Conservation (phyloP, 345 rosid species). For the Sonneratia caseolaris region DNA sequence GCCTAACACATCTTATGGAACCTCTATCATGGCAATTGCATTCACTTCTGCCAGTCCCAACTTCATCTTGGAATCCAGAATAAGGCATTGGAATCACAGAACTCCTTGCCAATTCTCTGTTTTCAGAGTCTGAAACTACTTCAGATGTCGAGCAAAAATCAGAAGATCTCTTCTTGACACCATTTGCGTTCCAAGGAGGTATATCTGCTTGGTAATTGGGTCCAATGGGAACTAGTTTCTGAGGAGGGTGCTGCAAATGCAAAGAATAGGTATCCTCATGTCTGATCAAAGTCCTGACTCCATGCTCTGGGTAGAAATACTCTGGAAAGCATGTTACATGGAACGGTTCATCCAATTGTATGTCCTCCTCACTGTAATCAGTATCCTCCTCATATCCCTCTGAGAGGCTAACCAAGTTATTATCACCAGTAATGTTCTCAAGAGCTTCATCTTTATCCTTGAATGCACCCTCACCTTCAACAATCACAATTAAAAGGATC, state of each 20-base stretch:
- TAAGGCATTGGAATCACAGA: conserved; percentile 48
- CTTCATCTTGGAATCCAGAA: conserved; percentile 18
- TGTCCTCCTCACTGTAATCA: conserved; percentile 26
- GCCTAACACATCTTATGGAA: conserved; percentile 46
- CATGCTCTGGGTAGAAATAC: conserved; percentile 25
- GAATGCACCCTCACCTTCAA: conserved; percentile 16
- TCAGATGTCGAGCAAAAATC: conserved; percentile 8
- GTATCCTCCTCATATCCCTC: conserved; percentile 21
- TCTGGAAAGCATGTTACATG: conserved; percentile 31
- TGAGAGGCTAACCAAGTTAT: conserved; percentile 8
- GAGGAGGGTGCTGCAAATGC: conserved; percentile 17
- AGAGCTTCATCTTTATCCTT: conserved; percentile 6
- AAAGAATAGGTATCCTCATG: conserved; percentile 29
- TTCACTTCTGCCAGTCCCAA: conserved; percentile 24
- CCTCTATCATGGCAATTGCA: conserved; percentile 51
- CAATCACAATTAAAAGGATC: conserved; percentile 4
- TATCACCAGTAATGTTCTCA: conserved; percentile 12
- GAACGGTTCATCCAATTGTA: conserved; percentile 7
- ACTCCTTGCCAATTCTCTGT: conserved; percentile 31
- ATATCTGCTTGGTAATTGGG: conserved; percentile 49
- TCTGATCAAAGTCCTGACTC: conserved; percentile 17
- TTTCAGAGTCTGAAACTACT: conserved; percentile 10
- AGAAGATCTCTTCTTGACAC: conserved; percentile 5
- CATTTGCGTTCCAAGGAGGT: conserved; percentile 29
- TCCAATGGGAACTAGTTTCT: conserved; percentile 42